Percentiles rank a stretch among this genome's conserved stretches.
phyloP scores from a whole-genome alignment of 129 eudicot species.

The Flaveria brownii region DNA sequence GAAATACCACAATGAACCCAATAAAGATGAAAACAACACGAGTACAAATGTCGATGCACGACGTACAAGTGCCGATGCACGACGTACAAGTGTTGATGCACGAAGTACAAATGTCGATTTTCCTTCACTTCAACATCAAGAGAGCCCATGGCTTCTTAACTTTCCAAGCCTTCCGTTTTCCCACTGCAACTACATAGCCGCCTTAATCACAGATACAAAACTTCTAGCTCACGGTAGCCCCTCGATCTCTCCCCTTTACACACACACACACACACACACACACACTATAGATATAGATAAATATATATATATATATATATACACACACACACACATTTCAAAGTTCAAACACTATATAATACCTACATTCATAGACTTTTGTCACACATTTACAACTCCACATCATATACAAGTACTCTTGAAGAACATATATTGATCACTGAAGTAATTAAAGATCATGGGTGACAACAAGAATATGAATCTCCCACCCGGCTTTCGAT shows the following conservation, averaged over 20 bases:
- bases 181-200: slow-evolving; percentile 52
- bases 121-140: slow-evolving; percentile 31
- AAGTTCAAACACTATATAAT: slow-evolving; percentile 36
- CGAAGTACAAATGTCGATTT: background rate
- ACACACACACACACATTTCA: slow-evolving; percentile 18
- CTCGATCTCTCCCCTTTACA: background rate
- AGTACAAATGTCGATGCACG: slow-evolving; percentile 19
- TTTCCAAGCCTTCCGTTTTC: slow-evolving; percentile 45
- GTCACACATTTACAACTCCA: slow-evolving; percentile 7
- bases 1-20: slow-evolving; percentile 3
- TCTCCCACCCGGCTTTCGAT: slow-evolving; percentile 88
- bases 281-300: slow-evolving; percentile 19
- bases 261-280: slow-evolving; percentile 13
- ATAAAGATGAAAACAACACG: slow-evolving; percentile 12
- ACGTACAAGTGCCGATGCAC: slow-evolving; percentile 6
- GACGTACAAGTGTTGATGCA: slow-evolving; percentile 15
- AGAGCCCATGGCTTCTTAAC: slow-evolving; percentile 47
- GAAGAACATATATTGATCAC: background rate
- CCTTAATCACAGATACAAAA: slow-evolving; percentile 44
- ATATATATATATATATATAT: slow-evolving; percentile 38
- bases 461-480: slow-evolving; percentile 56
- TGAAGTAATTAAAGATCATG: slow-evolving; percentile 12
- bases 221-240: slow-evolving; percentile 59
- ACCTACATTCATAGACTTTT: slow-evolving; percentile 7
- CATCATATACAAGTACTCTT: background rate